Base-by-base conservation (phyloP, 345 rosid genomes). In the Rhodamnia argentea region DNA sequence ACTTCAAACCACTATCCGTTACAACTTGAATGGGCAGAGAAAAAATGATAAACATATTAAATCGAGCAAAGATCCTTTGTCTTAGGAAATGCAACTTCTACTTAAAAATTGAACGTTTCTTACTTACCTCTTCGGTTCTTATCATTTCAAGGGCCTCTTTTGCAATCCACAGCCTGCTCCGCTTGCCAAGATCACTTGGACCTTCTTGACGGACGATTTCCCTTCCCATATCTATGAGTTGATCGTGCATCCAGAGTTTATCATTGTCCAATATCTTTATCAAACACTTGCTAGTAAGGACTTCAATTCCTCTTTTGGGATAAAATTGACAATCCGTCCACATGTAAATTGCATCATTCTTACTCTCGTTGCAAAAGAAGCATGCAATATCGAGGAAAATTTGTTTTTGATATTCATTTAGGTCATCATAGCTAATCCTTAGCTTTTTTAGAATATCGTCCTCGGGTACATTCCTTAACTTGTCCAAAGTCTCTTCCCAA, bases 321-420 rank as follows among this genome's bases (percentile, higher is more conserved):
- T 2, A 85, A 57, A 40, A 44, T 0, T 10, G 0, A 15, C 44
- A 56, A 40, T 18, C 1, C 0, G 2, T 3, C 87, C 87, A 85
- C 87, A 85, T 56, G 14, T 55, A 85, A 42, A 78, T 3, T 37
- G 32, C 70, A 20, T 53, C 8, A 0, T 6, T 40, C 50, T 40
- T 85, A 0, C 27, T 20, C 20, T 55, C 11, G 15, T 56, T 23
- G 18, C 15, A 29, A 60, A 40, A 14, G 23, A 85, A 42, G 24
- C 87, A 85, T 0, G 87, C 87, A 56, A 85, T 85, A 56, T 85
- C 87, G 0, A 85, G 87, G 81, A 78, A 85, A 22, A 78, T 85
- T 42, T 85, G n/a, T 27, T 85, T 13, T 0, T 85, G 55, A 37
- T 18, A 0, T 22, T 18, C 2, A 0, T 42, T 2, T 4, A 85